phyloP scores from a whole-genome alignment of 129 eudicot genomes.

The Lactuca saligna region DNA sequence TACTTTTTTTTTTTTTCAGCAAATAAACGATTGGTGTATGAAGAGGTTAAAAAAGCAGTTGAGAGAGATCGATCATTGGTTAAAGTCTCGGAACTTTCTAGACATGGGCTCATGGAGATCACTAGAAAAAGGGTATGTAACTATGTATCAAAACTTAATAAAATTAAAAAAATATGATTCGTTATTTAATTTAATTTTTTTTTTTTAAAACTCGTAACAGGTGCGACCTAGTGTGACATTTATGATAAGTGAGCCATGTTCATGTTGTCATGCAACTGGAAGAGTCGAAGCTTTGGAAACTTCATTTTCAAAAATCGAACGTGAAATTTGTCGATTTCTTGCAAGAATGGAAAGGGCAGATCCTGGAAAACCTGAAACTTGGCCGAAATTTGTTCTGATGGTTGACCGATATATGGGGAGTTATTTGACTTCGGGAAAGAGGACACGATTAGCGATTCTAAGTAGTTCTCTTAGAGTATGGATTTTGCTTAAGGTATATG shows the following conservation, averaged over 20 bases:
- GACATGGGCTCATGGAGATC: slow-evolving; percentile 94
- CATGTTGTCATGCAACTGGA: slow-evolving; percentile 93
- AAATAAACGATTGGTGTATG: slow-evolving; percentile 78
- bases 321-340: slow-evolving; percentile 81
- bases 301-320: slow-evolving; percentile 88
- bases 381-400: slow-evolving; percentile 79
- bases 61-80: slow-evolving; percentile 88
- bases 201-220: slow-evolving; percentile 34
- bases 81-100: slow-evolving; percentile 83
- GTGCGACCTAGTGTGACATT: slow-evolving; percentile 93
- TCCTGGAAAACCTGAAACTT: slow-evolving; percentile 74
- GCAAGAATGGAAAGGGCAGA: slow-evolving; percentile 76
- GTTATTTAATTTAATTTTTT: too few relatives aligned
- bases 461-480: slow-evolving; percentile 93
- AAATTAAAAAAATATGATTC: too few relatives aligned
- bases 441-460: slow-evolving; percentile 66
- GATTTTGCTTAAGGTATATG: slow-evolving; percentile 85
- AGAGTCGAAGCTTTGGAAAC: slow-evolving; percentile 99
- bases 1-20: slow-evolving; percentile 46
- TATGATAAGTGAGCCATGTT: slow-evolving; percentile 94
- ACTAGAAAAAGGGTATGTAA: slow-evolving; percentile 82
- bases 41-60: slow-evolving; percentile 82
- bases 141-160: too few relatives aligned
- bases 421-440: slow-evolving; percentile 84
- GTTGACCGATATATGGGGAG: slow-evolving; percentile 85